phyloP scores from a whole-genome alignment of 1,139 yeast genomes.

The Diutina mesorugosa region DNA sequence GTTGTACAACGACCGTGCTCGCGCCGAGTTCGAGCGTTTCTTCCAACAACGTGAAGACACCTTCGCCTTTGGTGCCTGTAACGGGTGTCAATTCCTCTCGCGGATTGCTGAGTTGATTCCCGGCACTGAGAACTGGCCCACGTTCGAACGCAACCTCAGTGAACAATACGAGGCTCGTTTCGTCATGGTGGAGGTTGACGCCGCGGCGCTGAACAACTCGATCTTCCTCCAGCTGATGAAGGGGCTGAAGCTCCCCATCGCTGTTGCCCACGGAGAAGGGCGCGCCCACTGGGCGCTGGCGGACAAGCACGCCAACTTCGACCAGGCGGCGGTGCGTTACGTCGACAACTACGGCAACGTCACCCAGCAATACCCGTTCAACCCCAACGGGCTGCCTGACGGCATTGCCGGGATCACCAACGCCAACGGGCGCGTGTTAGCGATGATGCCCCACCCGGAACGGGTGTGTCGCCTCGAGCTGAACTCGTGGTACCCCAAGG shows the following conservation, averaged over 20 bases:
- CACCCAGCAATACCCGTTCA: constrained; percentile 78
- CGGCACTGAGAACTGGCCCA: constrained; percentile 95
- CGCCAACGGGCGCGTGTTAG: constrained; percentile 88
- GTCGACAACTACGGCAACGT: constrained; percentile 84
- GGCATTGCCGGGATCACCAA: constrained; percentile 91
- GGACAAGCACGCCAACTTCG: constrained; percentile 28
- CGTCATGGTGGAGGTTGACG: constrained; percentile 72
- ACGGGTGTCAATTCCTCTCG: constrained; percentile 95
- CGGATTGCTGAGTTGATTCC: constrained; percentile 83
- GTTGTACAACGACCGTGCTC: constrained; percentile 68
- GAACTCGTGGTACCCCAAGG: constrained; percentile 81
- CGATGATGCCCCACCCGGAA: constrained; percentile 99
- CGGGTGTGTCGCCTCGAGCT: constrained; percentile 81
- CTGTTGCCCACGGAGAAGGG: constrained; percentile 99
- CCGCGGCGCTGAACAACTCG: constrained; percentile 34
- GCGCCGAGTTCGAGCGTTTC: constrained; percentile 64
- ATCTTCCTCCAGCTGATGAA: constrained; percentile 84
- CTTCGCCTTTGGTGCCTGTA: constrained; percentile 98
- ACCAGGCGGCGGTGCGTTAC: constrained; percentile 37
- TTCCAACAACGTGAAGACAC: constrained; percentile 84
- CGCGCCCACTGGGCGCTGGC: constrained; percentile 55
- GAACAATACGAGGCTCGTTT: constrained; percentile 98
- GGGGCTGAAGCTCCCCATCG: constrained; percentile 87
- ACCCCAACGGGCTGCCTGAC: constrained; percentile 91
- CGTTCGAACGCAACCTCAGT: constrained; percentile 79